A percentile compares a stretch with the other conserved stretches of the same genome.
phyloP scores from a whole-genome alignment of 2,329 filamentous ascomycete genomes.

The Neonectria sp. region DNA sequence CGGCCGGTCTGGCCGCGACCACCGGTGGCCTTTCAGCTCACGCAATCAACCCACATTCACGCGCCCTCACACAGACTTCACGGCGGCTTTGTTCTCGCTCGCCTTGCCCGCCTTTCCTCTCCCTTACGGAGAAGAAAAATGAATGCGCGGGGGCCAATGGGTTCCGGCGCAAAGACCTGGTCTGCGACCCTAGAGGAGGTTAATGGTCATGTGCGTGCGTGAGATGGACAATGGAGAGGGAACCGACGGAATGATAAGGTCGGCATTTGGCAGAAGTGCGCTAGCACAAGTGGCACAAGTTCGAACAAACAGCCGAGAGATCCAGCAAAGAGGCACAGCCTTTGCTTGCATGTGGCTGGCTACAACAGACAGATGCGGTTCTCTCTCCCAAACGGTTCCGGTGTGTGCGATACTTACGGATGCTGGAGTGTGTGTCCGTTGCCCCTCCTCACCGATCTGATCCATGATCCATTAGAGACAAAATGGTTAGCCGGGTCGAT shows the following conservation, averaged over 20 bases:
- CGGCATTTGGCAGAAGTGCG: neutral
- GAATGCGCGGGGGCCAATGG: conserved; percentile 5
- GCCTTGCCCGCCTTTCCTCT: neutral
- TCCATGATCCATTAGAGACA: conserved; percentile 7
- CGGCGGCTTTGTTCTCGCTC: neutral
- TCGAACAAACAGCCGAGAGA: neutral
- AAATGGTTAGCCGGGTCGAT: conserved; percentile 5
- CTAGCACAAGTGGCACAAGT: neutral
- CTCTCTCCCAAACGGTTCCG: neutral
- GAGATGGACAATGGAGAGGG: neutral
- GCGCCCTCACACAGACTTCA: neutral
- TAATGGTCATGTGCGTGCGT: conserved; percentile 15
- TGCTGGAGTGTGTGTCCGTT: neutral
- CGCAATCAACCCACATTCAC: conserved; percentile 6
- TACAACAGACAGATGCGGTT: neutral
- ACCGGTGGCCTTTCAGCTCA: conserved; percentile 15
- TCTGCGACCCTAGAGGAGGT: conserved; percentile 11
- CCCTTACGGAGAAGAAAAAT: neutral
- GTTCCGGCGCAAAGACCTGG: conserved; percentile 17
- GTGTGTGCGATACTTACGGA: neutral
- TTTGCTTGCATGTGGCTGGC: conserved; percentile 4
- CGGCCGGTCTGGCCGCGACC: conserved; percentile 18
- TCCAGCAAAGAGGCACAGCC: neutral
- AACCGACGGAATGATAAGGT: conserved; percentile 15
- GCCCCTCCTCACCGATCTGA: conserved; percentile 1